Evolutionary conservation across 192 early-diverging fungal genomes (phyloP).

Genomic region (Linderina pennispora): DNA sequence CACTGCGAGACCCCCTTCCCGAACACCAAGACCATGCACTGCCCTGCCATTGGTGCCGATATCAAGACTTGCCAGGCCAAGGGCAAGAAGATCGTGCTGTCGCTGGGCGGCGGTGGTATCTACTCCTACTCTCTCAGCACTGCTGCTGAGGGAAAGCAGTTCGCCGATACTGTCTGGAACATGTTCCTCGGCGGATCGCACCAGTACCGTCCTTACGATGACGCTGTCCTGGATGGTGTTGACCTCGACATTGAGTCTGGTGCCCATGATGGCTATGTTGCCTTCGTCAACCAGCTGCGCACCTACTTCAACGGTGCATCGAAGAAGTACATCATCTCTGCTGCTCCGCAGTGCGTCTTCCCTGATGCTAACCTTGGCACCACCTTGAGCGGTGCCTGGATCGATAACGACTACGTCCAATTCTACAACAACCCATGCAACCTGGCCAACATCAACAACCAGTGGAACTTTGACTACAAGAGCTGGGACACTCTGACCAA

Average conservation of each 20-base stretch:
- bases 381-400: slow-evolving; percentile 41
- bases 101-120: slow-evolving; percentile 51
- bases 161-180: slow-evolving; percentile 48
- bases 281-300: slow-evolving; percentile 26
- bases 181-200: slow-evolving; percentile 49
- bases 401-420: slow-evolving; percentile 49
- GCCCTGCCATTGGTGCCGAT: slow-evolving; percentile 42
- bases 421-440: slow-evolving; percentile 54
- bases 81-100: slow-evolving; percentile 50
- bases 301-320: slow-evolving; percentile 13
- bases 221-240: slow-evolving; percentile 44
- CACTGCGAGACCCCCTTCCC: slow-evolving; percentile 41
- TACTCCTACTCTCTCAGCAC: slow-evolving; percentile 35
- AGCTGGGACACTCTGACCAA: slow-evolving; percentile 49
- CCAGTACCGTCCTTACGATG: slow-evolving; percentile 33
- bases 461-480: slow-evolving; percentile 15
- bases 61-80: slow-evolving; percentile 50
- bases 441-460: slow-evolving; percentile 11
- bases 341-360: slow-evolving; percentile 48
- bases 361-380: slow-evolving; percentile 38
- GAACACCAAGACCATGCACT: slow-evolving; percentile 35
- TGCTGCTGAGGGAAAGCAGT: slow-evolving; percentile 10
- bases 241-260: slow-evolving; percentile 47
- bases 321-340: slow-evolving; percentile 42
- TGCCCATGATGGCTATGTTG: slow-evolving; percentile 21